These are phyloP conservation scores for Fusarium oxysporum DNA, from an alignment of 2,329 filamentous ascomycete species.

Conservation along the genomic window DNA sequence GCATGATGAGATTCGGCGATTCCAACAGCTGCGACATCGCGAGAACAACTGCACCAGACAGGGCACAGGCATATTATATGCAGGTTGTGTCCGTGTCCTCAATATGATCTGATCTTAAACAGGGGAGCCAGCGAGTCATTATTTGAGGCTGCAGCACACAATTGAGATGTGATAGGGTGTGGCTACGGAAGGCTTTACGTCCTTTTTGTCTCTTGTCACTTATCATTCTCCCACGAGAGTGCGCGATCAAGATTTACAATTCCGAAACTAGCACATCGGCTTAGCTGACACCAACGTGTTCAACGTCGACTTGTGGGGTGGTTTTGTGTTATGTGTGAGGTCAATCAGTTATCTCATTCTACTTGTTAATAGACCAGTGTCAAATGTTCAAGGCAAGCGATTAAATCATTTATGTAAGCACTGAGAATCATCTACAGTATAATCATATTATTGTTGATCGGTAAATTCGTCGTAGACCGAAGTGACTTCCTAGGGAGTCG, in stretches of 20 bases:
- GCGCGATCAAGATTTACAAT: background rate
- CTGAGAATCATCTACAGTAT: too few species aligned
- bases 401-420: too few species aligned
- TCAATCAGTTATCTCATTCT: background rate
- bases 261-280: background rate
- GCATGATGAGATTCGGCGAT: constrained; percentile 5
- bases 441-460: background rate
- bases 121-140: background rate
- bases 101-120: background rate
- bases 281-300: background rate
- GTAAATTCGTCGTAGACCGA: background rate
- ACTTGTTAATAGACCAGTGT: background rate
- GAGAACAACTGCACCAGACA: background rate
- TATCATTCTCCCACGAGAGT: background rate
- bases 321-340: background rate
- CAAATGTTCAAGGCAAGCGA: too few species aligned
- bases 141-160: background rate
- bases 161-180: background rate
- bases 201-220: background rate
- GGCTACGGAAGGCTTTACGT: background rate
- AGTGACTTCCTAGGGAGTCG: background rate
- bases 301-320: background rate
- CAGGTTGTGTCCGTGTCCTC: background rate
- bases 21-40: background rate
- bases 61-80: background rate